Base-by-base conservation (phyloP, 2,329 filamentous ascomycete species). In the Fusarium sp. region DNA sequence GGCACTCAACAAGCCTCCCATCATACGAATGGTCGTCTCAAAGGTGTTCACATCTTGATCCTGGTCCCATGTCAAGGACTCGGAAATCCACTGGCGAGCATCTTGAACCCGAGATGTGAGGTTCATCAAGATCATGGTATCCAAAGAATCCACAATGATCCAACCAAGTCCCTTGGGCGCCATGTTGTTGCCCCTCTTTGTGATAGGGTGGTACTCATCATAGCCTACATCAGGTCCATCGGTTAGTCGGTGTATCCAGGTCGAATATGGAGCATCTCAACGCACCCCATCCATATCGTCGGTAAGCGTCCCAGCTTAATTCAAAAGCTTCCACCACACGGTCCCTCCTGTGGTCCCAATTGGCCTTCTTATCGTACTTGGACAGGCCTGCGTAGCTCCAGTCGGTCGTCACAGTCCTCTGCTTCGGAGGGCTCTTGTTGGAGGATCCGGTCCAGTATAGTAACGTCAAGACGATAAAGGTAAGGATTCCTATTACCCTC, bases 41-140 rank as follows among this genome's bases (percentile, higher is more conserved):
- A 98, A 99, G 0, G 94, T 98, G 80, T 94, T 98, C 60, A 99
- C 95, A 78, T 98, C 94, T 79, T 98, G 94, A 75, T 98, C 88
- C 80, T 97, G 94, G 65, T 98, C 91, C 82, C 97, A 98, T 11
- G 90, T 91, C 68, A 98, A 82, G 8, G 90, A 90, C 6, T 90
- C 91, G 2, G 93, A 87, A 50, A 99, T 90, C 96, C 96, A 99
- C 77, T 97, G 89, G 60, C 95, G 88, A 30, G 96, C 95, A 76
- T 97, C 91, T 39, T 90, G 87, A 40, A 99, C 87, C 66, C 95
- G 91, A 34, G 90, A 92, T 13, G 95, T 98, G 70, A 97, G 86
- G 79, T 98, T 98, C 96, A 99, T 99, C 66, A 99, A 86, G 84
- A 99, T 99, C 87, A 98, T 89, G 1, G 96, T 99, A 80, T 99